Evolutionary conservation across 176 grass and related monocot species (phyloP).

Genomic region (Lolium multiflorum): DNA sequence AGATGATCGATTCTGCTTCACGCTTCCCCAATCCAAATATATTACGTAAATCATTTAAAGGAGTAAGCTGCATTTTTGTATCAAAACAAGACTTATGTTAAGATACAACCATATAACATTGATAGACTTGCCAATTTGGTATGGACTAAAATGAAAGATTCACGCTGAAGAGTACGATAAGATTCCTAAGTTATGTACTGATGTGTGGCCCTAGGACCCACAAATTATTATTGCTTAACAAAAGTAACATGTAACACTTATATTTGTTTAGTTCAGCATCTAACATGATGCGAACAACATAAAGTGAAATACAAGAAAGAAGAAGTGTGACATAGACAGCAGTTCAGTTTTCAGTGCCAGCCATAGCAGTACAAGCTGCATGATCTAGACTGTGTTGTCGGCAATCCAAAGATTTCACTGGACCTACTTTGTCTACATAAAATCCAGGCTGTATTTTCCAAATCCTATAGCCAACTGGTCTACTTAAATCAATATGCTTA

Average conservation of each 20-base stretch:
- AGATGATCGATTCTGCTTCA: slow-evolving; percentile 83
- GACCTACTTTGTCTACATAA: slow-evolving; percentile 8
- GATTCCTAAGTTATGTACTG: slow-evolving; percentile 20
- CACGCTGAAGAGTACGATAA: neutral
- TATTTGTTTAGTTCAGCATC: slow-evolving; percentile 27
- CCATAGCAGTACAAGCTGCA: slow-evolving; percentile 1
- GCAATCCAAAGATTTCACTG: neutral
- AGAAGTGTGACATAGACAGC: neutral
- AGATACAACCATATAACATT: slow-evolving; percentile 8
- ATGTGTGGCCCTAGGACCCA: neutral
- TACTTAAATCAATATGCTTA: slow-evolving; percentile 36
- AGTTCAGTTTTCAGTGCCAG: slow-evolving; percentile 7
- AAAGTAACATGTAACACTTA: neutral
- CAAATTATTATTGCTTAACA: neutral
- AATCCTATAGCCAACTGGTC: slow-evolving; percentile 9
- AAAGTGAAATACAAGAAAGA: neutral
- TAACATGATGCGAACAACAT: slow-evolving; percentile 6
- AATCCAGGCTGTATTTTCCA: slow-evolving; percentile 20
- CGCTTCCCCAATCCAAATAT: slow-evolving; percentile 97
- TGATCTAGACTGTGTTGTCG: neutral
- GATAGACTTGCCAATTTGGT: neutral
- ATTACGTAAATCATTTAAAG: slow-evolving; percentile 87
- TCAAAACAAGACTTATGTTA: slow-evolving; percentile 18
- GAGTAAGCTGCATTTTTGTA: slow-evolving; percentile 68
- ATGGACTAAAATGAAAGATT: slow-evolving; percentile 34